A percentile compares a stretch with the other conserved stretches of the same genome.
Conservation (phyloP, 2,329 filamentous ascomycete species). For the Polychaeton citri region DNA sequence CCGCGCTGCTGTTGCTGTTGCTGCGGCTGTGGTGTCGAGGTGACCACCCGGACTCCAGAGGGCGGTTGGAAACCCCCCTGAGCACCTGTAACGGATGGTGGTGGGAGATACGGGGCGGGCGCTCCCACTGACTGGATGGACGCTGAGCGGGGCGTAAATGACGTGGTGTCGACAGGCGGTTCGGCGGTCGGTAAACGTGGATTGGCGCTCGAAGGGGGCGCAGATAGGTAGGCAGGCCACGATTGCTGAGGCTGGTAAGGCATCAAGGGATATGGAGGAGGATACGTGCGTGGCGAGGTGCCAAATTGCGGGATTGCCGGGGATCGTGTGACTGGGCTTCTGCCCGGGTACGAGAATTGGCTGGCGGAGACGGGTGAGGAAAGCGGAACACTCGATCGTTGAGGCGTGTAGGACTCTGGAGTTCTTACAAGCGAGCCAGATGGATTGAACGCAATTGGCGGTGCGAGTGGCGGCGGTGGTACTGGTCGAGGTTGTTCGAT, state of each 20-base stretch:
- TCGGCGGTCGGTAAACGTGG: slow-evolving; percentile 9
- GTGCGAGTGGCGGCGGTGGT: slow-evolving; percentile 1
- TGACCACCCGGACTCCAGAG: no score
- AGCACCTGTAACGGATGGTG: slow-evolving; percentile 5
- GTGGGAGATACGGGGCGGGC: no score
- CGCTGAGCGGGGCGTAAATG: slow-evolving; percentile 10
- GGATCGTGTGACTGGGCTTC: slow-evolving; percentile 3
- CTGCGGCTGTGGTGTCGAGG: no score
- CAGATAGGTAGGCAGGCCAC: slow-evolving; percentile 2
- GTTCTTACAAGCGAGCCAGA: background rate
- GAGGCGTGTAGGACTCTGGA: slow-evolving; percentile 4
- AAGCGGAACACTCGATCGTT: slow-evolving; percentile 7
- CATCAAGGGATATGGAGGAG: background rate
- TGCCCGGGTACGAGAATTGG: slow-evolving; percentile 5
- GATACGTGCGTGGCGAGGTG: background rate
- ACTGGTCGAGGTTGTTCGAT: slow-evolving; percentile 4
- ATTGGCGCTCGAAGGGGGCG: slow-evolving; percentile 2
- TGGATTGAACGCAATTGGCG: background rate
- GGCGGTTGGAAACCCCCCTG: slow-evolving; percentile 8
- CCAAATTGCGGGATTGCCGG: slow-evolving; percentile 1
- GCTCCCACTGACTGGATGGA: no score
- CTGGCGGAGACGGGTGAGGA: slow-evolving; percentile 8
- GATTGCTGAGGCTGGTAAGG: slow-evolving; percentile 4
- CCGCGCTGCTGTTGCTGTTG: slow-evolving; percentile 2
- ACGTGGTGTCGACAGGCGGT: slow-evolving; percentile 13